phyloP scores from a whole-genome alignment of 1,284 basidiomycete species.

The Trichosporon coremiiforme region DNA sequence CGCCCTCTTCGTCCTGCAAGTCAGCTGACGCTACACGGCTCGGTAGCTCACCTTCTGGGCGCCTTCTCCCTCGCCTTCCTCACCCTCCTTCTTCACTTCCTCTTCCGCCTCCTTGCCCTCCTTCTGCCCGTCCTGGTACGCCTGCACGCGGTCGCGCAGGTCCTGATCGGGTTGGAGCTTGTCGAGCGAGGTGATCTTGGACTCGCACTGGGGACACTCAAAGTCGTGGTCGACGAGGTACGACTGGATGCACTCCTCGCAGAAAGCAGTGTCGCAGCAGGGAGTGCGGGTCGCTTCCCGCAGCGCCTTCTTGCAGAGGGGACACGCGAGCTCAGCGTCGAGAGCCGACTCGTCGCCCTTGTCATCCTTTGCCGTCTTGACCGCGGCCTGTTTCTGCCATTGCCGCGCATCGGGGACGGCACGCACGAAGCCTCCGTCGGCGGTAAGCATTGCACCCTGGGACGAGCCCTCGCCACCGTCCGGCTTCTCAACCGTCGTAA shows the following conservation, averaged over 20 bases:
- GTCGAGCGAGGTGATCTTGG: conserved; percentile 81
- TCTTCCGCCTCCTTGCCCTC: conserved; percentile 62
- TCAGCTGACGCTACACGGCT: not conserved
- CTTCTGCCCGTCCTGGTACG: conserved; percentile 80
- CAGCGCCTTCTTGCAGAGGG: conserved; percentile 85
- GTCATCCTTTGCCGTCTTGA: conserved; percentile 78
- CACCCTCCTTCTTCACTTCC: conserved; percentile 40
- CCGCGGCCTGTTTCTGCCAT: conserved; percentile 84
- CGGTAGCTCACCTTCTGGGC: conserved; percentile 34
- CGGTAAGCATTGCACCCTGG: conserved; percentile 92
- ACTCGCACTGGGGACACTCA: conserved; percentile 81
- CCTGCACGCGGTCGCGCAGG: conserved; percentile 70
- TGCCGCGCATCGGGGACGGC: conserved; percentile 89
- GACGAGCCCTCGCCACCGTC: conserved; percentile 66
- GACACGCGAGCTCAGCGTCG: conserved; percentile 75
- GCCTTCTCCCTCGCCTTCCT: conserved; percentile 51
- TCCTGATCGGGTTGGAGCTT: conserved; percentile 77
- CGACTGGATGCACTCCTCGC: conserved; percentile 92
- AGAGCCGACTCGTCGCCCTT: conserved; percentile 74
- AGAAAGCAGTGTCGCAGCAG: conserved; percentile 85
- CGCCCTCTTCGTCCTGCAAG: conserved; percentile 19
- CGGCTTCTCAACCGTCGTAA: conserved; percentile 92
- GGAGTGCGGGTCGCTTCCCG: conserved; percentile 87
- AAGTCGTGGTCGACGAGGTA: conserved; percentile 90
- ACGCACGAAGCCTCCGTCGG: conserved; percentile 92